Conservation (phyloP, 208 protist genomes). For the Entamoeba moshkovskii region DNA sequence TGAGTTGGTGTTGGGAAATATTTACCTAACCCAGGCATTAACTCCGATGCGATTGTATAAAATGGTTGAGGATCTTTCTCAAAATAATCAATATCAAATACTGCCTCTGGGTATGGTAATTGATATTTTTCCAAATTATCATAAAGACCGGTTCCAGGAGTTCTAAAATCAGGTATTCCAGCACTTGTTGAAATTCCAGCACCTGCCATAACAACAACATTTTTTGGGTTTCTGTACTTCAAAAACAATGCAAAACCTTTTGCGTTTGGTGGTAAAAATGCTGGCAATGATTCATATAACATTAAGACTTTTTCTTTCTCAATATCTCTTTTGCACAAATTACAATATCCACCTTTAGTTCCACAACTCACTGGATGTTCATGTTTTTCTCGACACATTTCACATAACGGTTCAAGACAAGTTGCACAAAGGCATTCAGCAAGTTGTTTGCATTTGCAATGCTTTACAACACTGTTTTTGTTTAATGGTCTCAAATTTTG, state of each 20-base stretch:
- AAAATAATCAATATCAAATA: constrained; percentile 38
- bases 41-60: constrained; percentile 13
- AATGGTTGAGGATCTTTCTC: constrained; percentile 25
- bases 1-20: constrained; percentile 30
- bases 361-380: too few species aligned
- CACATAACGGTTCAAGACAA: too few species aligned
- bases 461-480: too few species aligned
- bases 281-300: not conserved
- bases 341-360: too few species aligned
- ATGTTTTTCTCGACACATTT: too few species aligned
- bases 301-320: too few species aligned
- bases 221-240: not conserved
- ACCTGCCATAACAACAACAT: constrained; percentile 20
- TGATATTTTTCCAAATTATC: constrained; percentile 31
- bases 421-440: too few species aligned
- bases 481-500: too few species aligned
- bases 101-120: constrained; percentile 19
- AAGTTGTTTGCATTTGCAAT: too few species aligned
- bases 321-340: too few species aligned
- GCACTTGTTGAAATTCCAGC: constrained; percentile 25
- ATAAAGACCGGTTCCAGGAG: constrained; percentile 37
- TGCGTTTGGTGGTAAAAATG: not conserved
- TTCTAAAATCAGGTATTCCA: constrained; percentile 35
- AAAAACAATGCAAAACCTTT: not conserved
- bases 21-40: constrained; percentile 17